Evolutionary conservation across 768 basidiomycete species (phyloP).

Genomic region (Podaxis rugospora): DNA sequence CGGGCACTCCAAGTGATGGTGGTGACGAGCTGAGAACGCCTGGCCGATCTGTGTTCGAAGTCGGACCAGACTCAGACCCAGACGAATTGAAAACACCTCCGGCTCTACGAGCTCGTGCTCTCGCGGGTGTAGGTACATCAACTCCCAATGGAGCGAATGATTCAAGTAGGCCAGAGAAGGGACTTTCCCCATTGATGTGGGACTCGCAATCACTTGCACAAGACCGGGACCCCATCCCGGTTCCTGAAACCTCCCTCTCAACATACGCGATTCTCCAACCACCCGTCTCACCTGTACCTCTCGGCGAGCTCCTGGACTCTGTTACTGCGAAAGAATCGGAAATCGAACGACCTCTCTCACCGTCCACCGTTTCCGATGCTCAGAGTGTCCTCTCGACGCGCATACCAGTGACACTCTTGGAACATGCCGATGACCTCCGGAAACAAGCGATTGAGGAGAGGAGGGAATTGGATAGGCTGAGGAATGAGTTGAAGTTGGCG

Average conservation of each 20-base stretch:
- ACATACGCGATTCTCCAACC: slow-evolving; percentile 10
- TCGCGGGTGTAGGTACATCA: neutral
- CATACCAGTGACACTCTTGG: slow-evolving; percentile 25
- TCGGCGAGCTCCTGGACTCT: neutral
- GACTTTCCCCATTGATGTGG: slow-evolving; percentile 17
- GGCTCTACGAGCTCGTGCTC: slow-evolving; percentile 4
- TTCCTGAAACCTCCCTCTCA: slow-evolving; percentile 2
- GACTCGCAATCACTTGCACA: neutral
- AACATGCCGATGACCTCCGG: slow-evolving; percentile 33
- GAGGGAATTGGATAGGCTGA: slow-evolving; percentile 21
- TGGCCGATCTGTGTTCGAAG: neutral
- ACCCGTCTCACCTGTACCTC: slow-evolving; percentile 2
- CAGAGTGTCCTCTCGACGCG: slow-evolving; percentile 28
- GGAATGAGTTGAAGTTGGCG: slow-evolving; percentile 24
- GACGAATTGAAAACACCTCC: slow-evolving; percentile 15
- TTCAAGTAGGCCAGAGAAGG: neutral
- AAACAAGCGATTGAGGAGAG: slow-evolving; percentile 37
- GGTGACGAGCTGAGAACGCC: slow-evolving; percentile 4
- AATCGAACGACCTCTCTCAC: slow-evolving; percentile 10
- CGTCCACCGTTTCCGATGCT: slow-evolving; percentile 11
- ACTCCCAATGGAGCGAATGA: neutral
- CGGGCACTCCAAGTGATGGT: neutral
- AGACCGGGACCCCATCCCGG: neutral
- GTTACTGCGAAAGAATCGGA: slow-evolving; percentile 6
- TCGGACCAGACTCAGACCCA: slow-evolving; percentile 3